Base-by-base conservation (phyloP, 2,329 filamentous ascomycete genomes). In the Phaeosphaeria sp. region DNA sequence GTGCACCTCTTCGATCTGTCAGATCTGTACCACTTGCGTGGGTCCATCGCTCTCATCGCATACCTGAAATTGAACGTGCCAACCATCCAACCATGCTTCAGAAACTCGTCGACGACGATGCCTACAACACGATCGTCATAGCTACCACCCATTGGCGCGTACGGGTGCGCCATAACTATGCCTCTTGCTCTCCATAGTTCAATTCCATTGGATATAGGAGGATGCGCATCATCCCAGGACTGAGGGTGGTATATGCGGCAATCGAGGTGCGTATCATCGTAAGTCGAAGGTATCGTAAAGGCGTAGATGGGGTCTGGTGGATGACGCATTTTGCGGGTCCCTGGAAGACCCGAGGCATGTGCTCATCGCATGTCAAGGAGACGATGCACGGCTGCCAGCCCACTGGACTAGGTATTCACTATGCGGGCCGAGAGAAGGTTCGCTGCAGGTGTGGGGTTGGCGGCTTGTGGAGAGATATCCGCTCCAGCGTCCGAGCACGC, bases 41-140 rank as follows among this genome's bases (percentile, higher is more conserved):
- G 10, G 22, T 18, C 46, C 7, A 20, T 11, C 17, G 11, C 20
- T 10, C 44, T 46, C 9, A 17, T 6, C 27, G 33, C 77, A 52
- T 80, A 93, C 90, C 93, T 86, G 74, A 98, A 97, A 72, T 98
- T 97, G 77, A 98, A 97, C 0, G 92, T 96, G 7, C 85, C 89
- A 2, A 97, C 90, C 1, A 96, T 74, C 69, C 87, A 96, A 1
- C 91, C 91, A 52, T 83, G 79, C 4, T 83, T 80, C n/a, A 96
- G 75, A 46, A 96, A 81, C 56, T 89, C 78, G 1, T 81, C 80
- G 0, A 85, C 87, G 2, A 90, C 78, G 9, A 87, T 81, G n/a
- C 86, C 82, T 1, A 98, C 89, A 0, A 97, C 83, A 0, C 86
- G 85, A 72, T 98, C 93, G 73, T 98, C 91, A 72, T 88, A 95